Percentiles rank a stretch among this genome's conserved stretches.
Evolutionary conservation across 768 basidiomycete species (phyloP).

Genomic region (Hysterangium stoloniferum): DNA sequence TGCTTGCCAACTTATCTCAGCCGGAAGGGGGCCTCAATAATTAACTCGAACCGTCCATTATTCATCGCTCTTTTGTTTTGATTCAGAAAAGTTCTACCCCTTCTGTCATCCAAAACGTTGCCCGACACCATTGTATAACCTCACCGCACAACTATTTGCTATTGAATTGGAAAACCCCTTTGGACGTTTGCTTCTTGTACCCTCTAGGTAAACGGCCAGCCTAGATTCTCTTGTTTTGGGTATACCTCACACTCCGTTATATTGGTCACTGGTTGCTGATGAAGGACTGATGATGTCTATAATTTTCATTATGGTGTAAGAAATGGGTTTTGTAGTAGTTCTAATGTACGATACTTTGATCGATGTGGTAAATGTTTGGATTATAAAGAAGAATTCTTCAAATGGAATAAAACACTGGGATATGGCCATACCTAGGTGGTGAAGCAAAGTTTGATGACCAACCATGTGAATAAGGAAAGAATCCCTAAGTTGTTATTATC

Average conservation of each 20-base stretch:
- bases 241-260: slow-evolving; percentile 2
- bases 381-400: too few relatives aligned
- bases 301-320: too few relatives aligned
- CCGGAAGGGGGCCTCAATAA: slow-evolving; percentile 10
- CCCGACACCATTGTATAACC: slow-evolving; percentile 4
- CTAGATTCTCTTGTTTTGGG: not conserved
- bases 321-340: too few relatives aligned
- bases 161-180: not conserved
- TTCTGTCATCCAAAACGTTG: not conserved
- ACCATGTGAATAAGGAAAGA: too few relatives aligned
- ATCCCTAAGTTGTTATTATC: too few relatives aligned
- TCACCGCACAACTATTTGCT: not conserved
- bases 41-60: not conserved
- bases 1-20: slow-evolving; percentile 66
- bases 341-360: too few relatives aligned
- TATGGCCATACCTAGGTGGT: too few relatives aligned
- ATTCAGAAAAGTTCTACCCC: not conserved
- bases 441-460: too few relatives aligned
- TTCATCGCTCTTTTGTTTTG: not conserved
- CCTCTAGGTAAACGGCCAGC: not conserved
- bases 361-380: too few relatives aligned
- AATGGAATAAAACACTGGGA: too few relatives aligned
- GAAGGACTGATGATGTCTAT: too few relatives aligned
- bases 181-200: slow-evolving; percentile 8
- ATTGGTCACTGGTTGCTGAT: too few relatives aligned